phyloP scores from a whole-genome alignment of 2,329 filamentous ascomycete species.

The Cytospora piceae region DNA sequence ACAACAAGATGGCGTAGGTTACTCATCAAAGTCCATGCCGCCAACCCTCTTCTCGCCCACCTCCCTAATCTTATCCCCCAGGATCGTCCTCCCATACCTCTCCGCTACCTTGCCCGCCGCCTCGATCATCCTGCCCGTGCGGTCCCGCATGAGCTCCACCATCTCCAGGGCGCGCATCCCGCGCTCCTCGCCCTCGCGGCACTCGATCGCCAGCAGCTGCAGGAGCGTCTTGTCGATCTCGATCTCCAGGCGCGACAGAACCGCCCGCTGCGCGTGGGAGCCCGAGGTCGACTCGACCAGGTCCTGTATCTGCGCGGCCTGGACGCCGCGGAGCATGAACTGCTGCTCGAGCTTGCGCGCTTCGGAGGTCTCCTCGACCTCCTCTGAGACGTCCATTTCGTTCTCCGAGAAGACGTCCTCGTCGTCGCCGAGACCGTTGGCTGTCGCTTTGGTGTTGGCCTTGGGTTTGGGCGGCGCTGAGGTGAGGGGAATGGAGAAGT shows the following conservation, averaged over 20 bases:
- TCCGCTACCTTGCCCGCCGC: slow-evolving; percentile 88
- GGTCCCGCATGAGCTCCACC: slow-evolving; percentile 82
- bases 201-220: slow-evolving; percentile 87
- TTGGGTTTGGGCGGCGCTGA: slow-evolving; percentile 45
- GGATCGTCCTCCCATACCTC: slow-evolving; percentile 76
- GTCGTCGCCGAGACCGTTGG: slow-evolving; percentile 38
- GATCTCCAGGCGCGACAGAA: slow-evolving; percentile 73
- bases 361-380: slow-evolving; percentile 47
- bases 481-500: slow-evolving; percentile 82
- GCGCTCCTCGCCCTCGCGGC: slow-evolving; percentile 86
- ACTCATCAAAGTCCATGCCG: slow-evolving; percentile 50
- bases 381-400: slow-evolving; percentile 41
- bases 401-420: slow-evolving; percentile 42
- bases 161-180: slow-evolving; percentile 96
- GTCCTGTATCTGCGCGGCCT: slow-evolving; percentile 76
- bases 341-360: slow-evolving; percentile 74
- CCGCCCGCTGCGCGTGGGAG: slow-evolving; percentile 65
- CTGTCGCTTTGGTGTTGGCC: slow-evolving; percentile 34
- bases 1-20: background rate
- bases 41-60: slow-evolving; percentile 72
- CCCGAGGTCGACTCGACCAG: slow-evolving; percentile 70
- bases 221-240: slow-evolving; percentile 89
- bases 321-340: slow-evolving; percentile 75
- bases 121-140: slow-evolving; percentile 86
- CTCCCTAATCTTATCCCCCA: slow-evolving; percentile 90